A percentile compares a stretch with the other conserved stretches of the same genome.
These are phyloP conservation scores for Blastocystis sp. DNA, from an alignment of 352 stramenopile genomes.

Conservation along the genomic window DNA sequence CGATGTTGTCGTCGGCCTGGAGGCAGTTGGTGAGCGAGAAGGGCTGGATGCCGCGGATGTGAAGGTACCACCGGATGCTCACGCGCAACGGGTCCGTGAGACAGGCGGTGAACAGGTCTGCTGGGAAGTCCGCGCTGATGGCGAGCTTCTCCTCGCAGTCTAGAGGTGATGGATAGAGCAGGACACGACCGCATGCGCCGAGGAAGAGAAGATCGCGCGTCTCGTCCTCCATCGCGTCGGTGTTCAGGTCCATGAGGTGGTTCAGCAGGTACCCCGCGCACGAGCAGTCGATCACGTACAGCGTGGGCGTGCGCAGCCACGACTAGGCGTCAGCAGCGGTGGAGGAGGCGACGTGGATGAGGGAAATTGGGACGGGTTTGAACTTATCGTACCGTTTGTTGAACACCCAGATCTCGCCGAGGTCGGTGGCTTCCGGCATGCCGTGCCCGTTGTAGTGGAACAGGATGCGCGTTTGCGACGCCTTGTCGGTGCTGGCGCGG, in stretches of 20 bases:
- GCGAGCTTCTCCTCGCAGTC: conserved; percentile 87
- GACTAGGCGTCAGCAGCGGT: conserved; percentile 73
- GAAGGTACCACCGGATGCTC: conserved; percentile 90
- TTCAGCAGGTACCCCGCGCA: conserved; percentile 88
- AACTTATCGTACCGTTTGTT: conserved; percentile 99
- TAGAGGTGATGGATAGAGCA: conserved; percentile 69
- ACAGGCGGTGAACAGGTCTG: conserved; percentile 98
- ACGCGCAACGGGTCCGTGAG: conserved; percentile 97
- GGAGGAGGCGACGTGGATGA: conserved; percentile 77
- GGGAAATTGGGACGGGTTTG: conserved; percentile 92
- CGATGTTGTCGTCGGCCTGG: conserved; percentile 32
- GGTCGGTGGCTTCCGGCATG: conserved; percentile 89
- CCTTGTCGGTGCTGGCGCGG: conserved; percentile 24
- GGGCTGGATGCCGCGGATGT: conserved; percentile 31
- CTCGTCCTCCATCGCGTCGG: conserved; percentile 68
- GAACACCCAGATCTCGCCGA: conserved; percentile 99
- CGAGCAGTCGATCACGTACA: conserved; percentile 97
- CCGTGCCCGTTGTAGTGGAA: conserved; percentile 99
- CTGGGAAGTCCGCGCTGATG: conserved; percentile 91
- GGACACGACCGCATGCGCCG: conserved; percentile 38
- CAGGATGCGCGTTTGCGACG: conserved; percentile 82
- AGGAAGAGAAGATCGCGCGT: conserved; percentile 52
- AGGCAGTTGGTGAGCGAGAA: conserved; percentile 18
- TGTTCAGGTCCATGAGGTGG: conserved; percentile 79
- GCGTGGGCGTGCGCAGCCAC: conserved; percentile 86